Conservation (phyloP, 805 yeast genomes). For the Zygotorulaspora florentina region DNA sequence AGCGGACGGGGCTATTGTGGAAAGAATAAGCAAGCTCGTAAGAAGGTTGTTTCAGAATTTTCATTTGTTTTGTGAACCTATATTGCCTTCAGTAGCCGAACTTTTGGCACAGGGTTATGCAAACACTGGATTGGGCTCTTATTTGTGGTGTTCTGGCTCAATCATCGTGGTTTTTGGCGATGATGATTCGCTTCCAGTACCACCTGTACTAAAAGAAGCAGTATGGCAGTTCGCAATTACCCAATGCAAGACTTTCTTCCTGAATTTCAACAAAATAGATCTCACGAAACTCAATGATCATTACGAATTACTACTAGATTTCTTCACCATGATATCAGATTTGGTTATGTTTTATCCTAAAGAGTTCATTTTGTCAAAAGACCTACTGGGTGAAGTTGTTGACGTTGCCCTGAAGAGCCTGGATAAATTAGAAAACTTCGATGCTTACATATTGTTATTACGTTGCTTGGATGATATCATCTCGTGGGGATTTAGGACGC, state of each 20-base stretch:
- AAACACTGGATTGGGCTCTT: constrained; percentile 69
- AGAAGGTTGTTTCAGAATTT: constrained; percentile 55
- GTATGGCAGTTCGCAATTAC: constrained; percentile 71
- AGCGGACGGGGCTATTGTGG: constrained; percentile 43
- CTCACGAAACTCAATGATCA: constrained; percentile 21
- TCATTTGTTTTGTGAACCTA: constrained; percentile 40
- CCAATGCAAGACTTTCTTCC: constrained; percentile 58
- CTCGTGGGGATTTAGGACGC: constrained; percentile 77
- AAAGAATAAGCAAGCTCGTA: constrained; percentile 65
- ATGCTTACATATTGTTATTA: constrained; percentile 63
- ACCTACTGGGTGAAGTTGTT: constrained; percentile 48
- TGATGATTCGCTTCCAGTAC: constrained; percentile 39
- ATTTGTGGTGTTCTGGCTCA: constrained; percentile 84
- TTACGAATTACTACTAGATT: constrained; percentile 76
- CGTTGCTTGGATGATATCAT: constrained; percentile 78
- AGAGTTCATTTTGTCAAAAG: constrained; percentile 33
- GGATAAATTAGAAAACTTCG: constrained; percentile 59
- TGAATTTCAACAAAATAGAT: constrained; percentile 34
- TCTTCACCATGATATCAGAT: constrained; percentile 74
- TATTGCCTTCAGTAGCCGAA: constrained; percentile 61
- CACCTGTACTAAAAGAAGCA: constrained; percentile 46
- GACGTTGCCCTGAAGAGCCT: constrained; percentile 51
- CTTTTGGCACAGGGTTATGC: constrained; percentile 68
- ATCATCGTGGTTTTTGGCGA: constrained; percentile 68
- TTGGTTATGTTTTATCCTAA: constrained; percentile 64